Evolutionary conservation across 768 basidiomycete species (phyloP).

Genomic region (Phanerodontia chrysosporium): DNA sequence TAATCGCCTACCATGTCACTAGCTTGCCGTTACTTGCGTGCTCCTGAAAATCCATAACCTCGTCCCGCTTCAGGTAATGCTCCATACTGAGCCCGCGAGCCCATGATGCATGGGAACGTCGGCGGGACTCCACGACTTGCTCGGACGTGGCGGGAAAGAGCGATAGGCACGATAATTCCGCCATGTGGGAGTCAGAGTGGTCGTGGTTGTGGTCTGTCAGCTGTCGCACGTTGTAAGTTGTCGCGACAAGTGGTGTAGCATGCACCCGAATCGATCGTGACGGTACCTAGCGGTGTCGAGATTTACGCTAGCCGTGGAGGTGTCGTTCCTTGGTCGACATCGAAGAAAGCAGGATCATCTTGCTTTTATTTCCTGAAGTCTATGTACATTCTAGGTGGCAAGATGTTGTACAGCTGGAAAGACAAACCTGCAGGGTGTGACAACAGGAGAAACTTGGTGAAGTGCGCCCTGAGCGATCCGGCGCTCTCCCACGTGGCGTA

Average conservation of each 20-base stretch:
- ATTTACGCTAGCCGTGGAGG: too few relatives aligned
- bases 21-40: constrained; percentile 42
- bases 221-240: too few relatives aligned
- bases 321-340: too few relatives aligned
- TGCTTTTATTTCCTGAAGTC: too few relatives aligned
- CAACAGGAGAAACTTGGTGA: too few relatives aligned
- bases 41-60: constrained; percentile 35
- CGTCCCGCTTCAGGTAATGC: constrained; percentile 42
- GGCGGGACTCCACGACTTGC: constrained; percentile 40
- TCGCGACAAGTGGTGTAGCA: too few relatives aligned
- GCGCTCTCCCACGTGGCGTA: neutral
- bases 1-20: constrained; percentile 43
- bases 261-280: too few relatives aligned
- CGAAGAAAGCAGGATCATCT: too few relatives aligned
- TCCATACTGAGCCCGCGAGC: constrained; percentile 38
- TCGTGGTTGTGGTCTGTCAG: neutral
- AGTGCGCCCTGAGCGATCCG: neutral
- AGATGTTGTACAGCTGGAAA: too few relatives aligned
- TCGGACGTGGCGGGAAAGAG: constrained; percentile 45
- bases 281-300: too few relatives aligned
- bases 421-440: too few relatives aligned
- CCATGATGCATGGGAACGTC: constrained; percentile 39
- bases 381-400: too few relatives aligned
- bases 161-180: constrained; percentile 22
- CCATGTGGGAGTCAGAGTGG: neutral